A percentile compares a stretch with the other conserved stretches of the same genome.
Conservation (phyloP, 2,329 filamentous ascomycete species). For the Tetracladium maxilliforme region DNA sequence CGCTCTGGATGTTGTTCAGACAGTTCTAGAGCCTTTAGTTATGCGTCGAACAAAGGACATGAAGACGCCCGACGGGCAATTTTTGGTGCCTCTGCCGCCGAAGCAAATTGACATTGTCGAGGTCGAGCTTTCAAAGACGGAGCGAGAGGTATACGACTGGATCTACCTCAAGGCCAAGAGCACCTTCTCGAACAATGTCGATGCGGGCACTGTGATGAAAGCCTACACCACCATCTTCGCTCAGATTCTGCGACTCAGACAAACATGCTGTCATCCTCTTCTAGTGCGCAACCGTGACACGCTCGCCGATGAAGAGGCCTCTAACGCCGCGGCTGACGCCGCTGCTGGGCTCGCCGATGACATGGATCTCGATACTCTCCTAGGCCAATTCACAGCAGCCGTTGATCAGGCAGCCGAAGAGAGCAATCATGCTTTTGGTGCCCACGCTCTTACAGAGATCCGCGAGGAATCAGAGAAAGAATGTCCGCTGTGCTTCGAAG, state of each 20-base stretch:
- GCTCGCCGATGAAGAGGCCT: conserved; percentile 78
- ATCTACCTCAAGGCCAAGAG: conserved; percentile 73
- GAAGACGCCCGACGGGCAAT: conserved; percentile 79
- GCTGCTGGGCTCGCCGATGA: conserved; percentile 78
- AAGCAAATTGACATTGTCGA: conserved; percentile 76
- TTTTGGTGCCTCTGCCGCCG: conserved; percentile 67
- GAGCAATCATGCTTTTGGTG: conserved; percentile 54
- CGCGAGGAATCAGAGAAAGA: conserved; percentile 78
- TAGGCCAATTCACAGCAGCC: conserved; percentile 66
- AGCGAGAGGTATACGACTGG: conserved; percentile 84
- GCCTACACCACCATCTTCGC: conserved; percentile 96
- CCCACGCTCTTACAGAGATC: conserved; percentile 81
- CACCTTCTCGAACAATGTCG: conserved; percentile 73
- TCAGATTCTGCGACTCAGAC: conserved; percentile 81
- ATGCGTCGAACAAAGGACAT: conserved; percentile 93
- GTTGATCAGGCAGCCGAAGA: conserved; percentile 47
- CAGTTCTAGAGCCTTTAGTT: conserved; percentile 88
- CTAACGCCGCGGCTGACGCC: conserved; percentile 61
- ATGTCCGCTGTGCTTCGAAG: conserved; percentile 88
- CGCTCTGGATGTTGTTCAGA: conserved; percentile 92
- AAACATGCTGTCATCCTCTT: conserved; percentile 87
- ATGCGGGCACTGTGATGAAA: conserved; percentile 86
- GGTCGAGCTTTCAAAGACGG: conserved; percentile 70
- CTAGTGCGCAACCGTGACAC: conserved; percentile 75
- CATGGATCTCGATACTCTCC: conserved; percentile 82